Conservation (phyloP, 2,329 filamentous ascomycete species). For the Fusarium sp. region DNA sequence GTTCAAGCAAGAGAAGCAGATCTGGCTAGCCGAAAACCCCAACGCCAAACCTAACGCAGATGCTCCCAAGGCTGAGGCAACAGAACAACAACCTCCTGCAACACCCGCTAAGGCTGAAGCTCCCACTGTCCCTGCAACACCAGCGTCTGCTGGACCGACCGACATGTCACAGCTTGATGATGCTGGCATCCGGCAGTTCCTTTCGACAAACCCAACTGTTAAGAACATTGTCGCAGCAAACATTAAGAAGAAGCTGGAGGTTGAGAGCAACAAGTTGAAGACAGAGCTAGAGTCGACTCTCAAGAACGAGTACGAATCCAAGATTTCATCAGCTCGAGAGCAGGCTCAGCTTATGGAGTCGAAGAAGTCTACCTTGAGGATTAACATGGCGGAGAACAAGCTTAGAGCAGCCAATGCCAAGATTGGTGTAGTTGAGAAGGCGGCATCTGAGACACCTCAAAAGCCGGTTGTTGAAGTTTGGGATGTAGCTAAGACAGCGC, state of each 20-base stretch:
- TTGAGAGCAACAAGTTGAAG: conserved; percentile 70
- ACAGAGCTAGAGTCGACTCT: conserved; percentile 61
- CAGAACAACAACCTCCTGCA: conserved; percentile 43
- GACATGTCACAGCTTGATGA: conserved; percentile 65
- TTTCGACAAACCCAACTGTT: conserved; percentile 66
- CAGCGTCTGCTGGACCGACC: conserved; percentile 47
- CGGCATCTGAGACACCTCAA: conserved; percentile 85
- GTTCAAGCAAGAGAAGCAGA: conserved; percentile 72
- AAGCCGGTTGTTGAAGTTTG: conserved; percentile 88
- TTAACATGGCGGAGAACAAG: conserved; percentile 83
- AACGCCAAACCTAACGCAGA: conserved; percentile 42
- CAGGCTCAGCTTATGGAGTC: conserved; percentile 77
- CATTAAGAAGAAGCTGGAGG: conserved; percentile 76
- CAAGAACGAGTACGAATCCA: conserved; percentile 66
- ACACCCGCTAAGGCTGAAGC: conserved; percentile 56
- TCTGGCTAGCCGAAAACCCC: conserved; percentile 67
- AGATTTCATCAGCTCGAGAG: conserved; percentile 65
- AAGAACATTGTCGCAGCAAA: conserved; percentile 70
- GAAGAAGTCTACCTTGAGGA: conserved; percentile 78
- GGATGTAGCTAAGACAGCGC: conserved; percentile 75
- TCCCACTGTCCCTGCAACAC: conserved; percentile 51
- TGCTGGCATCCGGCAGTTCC: conserved; percentile 65
- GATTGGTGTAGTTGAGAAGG: conserved; percentile 80
- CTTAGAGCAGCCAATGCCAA: conserved; percentile 74
- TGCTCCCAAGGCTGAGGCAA: conserved; percentile 25